Evolutionary conservation across 2,329 filamentous ascomycete species (phyloP), one percentile per base, ranked within the genome.

Genomic region (Fusarium transvaalense): DNA sequence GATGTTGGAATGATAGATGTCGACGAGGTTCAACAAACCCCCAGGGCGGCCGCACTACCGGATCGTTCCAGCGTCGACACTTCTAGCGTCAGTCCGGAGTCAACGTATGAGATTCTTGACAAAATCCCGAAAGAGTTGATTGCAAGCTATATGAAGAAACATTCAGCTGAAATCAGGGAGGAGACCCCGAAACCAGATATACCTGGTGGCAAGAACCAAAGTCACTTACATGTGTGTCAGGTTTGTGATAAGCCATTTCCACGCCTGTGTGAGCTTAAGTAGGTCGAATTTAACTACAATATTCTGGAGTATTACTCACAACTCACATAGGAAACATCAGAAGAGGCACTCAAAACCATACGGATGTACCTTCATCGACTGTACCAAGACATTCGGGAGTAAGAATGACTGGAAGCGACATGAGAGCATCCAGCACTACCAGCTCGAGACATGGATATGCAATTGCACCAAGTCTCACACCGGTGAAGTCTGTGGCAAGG

Each of bases 331-430:
- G 68, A 97, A 97, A 77, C 94, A 97, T 76, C 83, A 88, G 77
- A 95, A 93, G 76, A 88, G 94, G 2, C 94, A 97, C 76, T 85
- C 87, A 10, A 89, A 89, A 68, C 94, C 93, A 0, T 97, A 95
- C 66, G 89, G 89, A 14, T 97, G 94, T 78, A 97, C 93, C 0
- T 92, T 89, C 67, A 78, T 83, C 10, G 79, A 81, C 31, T 97
- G 94, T 74, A 78, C 80, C 48, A 94, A 93, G 74, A 83, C 76
- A 0, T 97, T 97, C 71, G 94, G 94, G n/a, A 94, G 92, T 78
- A 97, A 97, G 76, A 94, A 93, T 61, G 94, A 97, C 78, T 97
- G 89, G 94, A 97, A 97, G 76, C 88, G 94, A 2, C 94, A 97
- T 74, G 95, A 97, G 75, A 91, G 89, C 68, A 89, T 87, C 17